These are phyloP conservation scores for Colletotrichum acutatum DNA, from an alignment of 2,329 filamentous ascomycete genomes.

Conservation along the genomic window DNA sequence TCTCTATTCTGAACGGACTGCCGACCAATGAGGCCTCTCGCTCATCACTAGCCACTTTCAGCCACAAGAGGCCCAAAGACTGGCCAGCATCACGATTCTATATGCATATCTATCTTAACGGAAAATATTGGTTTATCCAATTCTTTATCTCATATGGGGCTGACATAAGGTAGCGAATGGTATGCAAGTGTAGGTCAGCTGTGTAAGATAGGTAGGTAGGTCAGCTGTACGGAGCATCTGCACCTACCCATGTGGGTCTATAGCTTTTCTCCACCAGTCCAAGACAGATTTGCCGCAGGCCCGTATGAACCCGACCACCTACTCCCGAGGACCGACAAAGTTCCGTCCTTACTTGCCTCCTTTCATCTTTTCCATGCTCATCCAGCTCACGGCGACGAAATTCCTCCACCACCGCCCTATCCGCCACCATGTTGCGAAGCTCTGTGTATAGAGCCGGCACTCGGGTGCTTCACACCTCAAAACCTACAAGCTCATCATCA, in stretches of 20 bases:
- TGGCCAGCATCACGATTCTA: no score
- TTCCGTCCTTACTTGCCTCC: constrained; percentile 7
- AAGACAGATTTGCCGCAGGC: constrained; percentile 28
- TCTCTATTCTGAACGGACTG: no score
- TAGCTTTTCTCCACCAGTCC: constrained; percentile 27
- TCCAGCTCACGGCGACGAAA: neutral
- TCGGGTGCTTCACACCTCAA: constrained; percentile 69
- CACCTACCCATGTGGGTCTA: neutral
- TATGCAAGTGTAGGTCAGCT: no score
- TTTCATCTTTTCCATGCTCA: constrained; percentile 18
- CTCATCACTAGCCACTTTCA: no score
- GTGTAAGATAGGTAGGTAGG: no score
- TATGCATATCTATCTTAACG: no score
- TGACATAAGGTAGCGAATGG: no score
- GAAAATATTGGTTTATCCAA: no score
- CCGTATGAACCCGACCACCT: constrained; percentile 30
- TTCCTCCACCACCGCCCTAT: constrained; percentile 4
- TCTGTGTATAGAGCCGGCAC: constrained; percentile 73
- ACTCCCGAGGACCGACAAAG: constrained; percentile 32
- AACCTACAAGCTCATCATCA: constrained; percentile 51
- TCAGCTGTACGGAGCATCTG: no score
- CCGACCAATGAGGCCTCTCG: no score
- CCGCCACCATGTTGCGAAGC: constrained; percentile 74
- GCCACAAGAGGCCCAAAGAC: no score
- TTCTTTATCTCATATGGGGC: no score